Percentiles rank a stretch among this genome's conserved stretches.
Conservation (phyloP, 345 rosid species). For the Rubroshorea leprosula region DNA sequence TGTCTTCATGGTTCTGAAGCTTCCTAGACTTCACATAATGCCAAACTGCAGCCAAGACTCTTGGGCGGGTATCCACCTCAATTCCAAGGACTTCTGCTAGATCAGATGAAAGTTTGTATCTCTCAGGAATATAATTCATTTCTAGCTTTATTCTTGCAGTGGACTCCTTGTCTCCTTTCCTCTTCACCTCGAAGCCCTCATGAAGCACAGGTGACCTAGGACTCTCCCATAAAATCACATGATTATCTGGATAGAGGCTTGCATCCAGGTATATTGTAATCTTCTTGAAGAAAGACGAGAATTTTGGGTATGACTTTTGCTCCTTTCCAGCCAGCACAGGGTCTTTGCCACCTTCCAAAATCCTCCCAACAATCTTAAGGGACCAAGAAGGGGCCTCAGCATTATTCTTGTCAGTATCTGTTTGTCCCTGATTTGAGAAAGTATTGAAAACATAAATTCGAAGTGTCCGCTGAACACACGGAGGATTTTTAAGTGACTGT, state of each 20-base stretch:
- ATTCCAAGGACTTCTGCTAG: slow-evolving; percentile 47
- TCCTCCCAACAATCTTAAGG: slow-evolving; percentile 49
- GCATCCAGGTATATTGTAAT: slow-evolving; percentile 54
- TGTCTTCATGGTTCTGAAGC: slow-evolving; percentile 43
- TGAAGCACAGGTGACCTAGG: slow-evolving; percentile 44
- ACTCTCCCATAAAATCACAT: slow-evolving; percentile 55
- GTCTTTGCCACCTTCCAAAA: slow-evolving; percentile 54
- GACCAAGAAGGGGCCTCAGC: slow-evolving; percentile 48
- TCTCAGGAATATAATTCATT: slow-evolving; percentile 50
- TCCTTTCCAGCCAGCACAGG: slow-evolving; percentile 36
- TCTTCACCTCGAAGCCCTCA: slow-evolving; percentile 62
- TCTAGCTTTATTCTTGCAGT: slow-evolving; percentile 48
- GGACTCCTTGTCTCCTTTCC: slow-evolving; percentile 57
- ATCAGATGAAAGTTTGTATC: slow-evolving; percentile 46
- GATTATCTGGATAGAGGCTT: slow-evolving; percentile 49
- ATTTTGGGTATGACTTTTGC: slow-evolving; percentile 36
- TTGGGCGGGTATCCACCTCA: slow-evolving; percentile 45
- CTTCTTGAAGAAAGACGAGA: slow-evolving; percentile 51
- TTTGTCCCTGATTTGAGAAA: slow-evolving; percentile 34
- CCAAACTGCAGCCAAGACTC: slow-evolving; percentile 53
- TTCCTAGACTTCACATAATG: slow-evolving; percentile 48
- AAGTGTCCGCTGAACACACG: slow-evolving; percentile 39
- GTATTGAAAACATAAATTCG: slow-evolving; percentile 49
- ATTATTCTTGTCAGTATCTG: slow-evolving; percentile 23
- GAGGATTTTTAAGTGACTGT: slow-evolving; percentile 42